These are phyloP conservation scores for Zymoseptoria brevis DNA, from an alignment of 2,329 filamentous ascomycete species.

Conservation along the genomic window DNA sequence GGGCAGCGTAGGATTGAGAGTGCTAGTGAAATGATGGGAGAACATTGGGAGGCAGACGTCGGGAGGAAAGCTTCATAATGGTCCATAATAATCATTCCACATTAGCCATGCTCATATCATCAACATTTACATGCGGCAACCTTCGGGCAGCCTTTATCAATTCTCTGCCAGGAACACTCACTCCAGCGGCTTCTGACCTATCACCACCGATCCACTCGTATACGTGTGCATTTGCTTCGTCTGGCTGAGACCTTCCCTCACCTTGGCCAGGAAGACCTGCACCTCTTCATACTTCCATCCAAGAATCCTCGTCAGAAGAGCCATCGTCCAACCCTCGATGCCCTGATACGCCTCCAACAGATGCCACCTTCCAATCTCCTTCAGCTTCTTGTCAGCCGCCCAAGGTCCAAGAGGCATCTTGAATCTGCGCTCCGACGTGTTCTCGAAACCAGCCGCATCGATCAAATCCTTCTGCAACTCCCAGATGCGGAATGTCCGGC, in stretches of 20 bases:
- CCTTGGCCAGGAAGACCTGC: conserved; percentile 36
- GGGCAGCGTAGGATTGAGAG: neutral
- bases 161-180: neutral
- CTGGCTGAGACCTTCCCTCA: conserved; percentile 24
- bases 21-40: conserved; percentile 1
- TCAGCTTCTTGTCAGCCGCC: conserved; percentile 30
- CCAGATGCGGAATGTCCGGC: conserved; percentile 7
- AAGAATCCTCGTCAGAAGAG: conserved; percentile 30
- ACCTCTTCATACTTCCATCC: conserved; percentile 38
- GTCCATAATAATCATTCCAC: neutral
- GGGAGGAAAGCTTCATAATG: neutral
- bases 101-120: neutral
- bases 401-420: conserved; percentile 37
- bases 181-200: conserved; percentile 4
- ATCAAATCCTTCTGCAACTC: conserved; percentile 7
- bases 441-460: conserved; percentile 6
- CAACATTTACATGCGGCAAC: neutral
- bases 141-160: neutral
- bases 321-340: conserved; percentile 35
- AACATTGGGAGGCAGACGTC: neutral
- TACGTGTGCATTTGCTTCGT: conserved; percentile 9
- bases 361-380: conserved; percentile 32
- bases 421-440: conserved; percentile 33
- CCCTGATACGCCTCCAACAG: conserved; percentile 33
- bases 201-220: conserved; percentile 3